Evolutionary conservation across 495 filamentous ascomycete species (phyloP).

Genomic region (Neurospora tetraspora): DNA sequence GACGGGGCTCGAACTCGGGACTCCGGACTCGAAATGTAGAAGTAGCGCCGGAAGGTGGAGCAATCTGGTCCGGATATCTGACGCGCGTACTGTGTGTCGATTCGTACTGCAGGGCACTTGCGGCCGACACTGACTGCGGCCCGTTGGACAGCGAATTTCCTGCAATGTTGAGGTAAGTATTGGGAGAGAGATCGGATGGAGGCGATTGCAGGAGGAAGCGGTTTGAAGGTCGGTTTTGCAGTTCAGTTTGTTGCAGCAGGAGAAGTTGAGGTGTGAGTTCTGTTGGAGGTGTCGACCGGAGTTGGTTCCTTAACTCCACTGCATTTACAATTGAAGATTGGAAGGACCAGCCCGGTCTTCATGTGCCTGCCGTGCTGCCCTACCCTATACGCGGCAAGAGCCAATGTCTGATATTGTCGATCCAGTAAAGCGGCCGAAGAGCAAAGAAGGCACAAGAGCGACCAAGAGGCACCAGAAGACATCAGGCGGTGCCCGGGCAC

Average conservation of each 20-base stretch:
- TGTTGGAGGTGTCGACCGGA: not conserved
- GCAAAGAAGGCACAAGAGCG: not conserved
- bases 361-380: not conserved
- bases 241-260: not conserved
- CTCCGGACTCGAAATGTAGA: not conserved
- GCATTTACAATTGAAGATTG: not conserved
- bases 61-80: not conserved
- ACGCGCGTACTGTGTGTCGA: not conserved
- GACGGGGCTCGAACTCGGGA: not conserved
- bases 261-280: not conserved
- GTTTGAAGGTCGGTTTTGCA: not conserved
- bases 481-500: not conserved
- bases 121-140: not conserved
- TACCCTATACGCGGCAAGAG: not conserved
- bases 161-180: not conserved
- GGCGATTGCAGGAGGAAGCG: not conserved
- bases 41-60: not conserved
- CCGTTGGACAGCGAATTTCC: not conserved
- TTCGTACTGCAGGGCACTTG: no score
- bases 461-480: not conserved
- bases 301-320: not conserved
- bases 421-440: not conserved
- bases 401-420: not conserved
- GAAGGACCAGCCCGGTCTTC: not conserved
- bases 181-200: not conserved